Conservation (phyloP, 805 yeast genomes). For the Candida khao-thaluensis region DNA sequence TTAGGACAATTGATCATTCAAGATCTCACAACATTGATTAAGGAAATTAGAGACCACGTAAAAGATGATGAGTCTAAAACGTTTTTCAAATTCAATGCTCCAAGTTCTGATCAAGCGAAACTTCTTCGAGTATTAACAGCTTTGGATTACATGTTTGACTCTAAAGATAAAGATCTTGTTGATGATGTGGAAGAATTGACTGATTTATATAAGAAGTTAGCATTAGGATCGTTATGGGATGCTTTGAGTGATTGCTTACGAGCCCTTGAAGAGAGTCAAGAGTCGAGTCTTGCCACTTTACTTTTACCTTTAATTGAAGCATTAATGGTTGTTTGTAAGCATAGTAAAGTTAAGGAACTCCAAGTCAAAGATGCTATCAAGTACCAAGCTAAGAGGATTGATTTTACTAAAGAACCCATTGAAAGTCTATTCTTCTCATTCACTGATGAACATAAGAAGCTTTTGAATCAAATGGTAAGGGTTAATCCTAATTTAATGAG, state of each 20-base stretch:
- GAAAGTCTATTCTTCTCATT: conserved; percentile 80
- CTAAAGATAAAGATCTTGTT: conserved; percentile 12
- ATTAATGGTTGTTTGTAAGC: conserved; percentile 94
- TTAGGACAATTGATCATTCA: conserved; percentile 54
- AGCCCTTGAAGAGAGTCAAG: conserved; percentile 57
- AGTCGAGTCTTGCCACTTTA: conserved; percentile 63
- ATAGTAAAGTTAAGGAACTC: conserved; percentile 60
- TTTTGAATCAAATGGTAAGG: conserved; percentile 88
- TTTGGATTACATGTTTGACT: conserved; percentile 73
- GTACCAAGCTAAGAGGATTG: conserved; percentile 62
- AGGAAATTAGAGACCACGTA: conserved; percentile 39
- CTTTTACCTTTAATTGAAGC: conserved; percentile 86
- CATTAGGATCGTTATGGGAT: conserved; percentile 81
- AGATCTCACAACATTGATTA: conserved; percentile 53
- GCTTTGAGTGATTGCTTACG: conserved; percentile 72
- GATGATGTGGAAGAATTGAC: conserved; percentile 51
- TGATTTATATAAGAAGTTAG: conserved; percentile 60
- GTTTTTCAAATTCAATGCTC: conserved; percentile 67
- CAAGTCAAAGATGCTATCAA: conserved; percentile 55
- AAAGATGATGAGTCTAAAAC: conserved; percentile 48
- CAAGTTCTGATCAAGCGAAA: conserved; percentile 86
- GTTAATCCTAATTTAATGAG: conserved; percentile 90
- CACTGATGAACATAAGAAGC: conserved; percentile 83
- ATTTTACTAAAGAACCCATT: conserved; percentile 71
- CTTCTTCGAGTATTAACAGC: conserved; percentile 85